Base-by-base conservation (phyloP, 331 rosid genomes). In the Malus hybrid region DNA sequence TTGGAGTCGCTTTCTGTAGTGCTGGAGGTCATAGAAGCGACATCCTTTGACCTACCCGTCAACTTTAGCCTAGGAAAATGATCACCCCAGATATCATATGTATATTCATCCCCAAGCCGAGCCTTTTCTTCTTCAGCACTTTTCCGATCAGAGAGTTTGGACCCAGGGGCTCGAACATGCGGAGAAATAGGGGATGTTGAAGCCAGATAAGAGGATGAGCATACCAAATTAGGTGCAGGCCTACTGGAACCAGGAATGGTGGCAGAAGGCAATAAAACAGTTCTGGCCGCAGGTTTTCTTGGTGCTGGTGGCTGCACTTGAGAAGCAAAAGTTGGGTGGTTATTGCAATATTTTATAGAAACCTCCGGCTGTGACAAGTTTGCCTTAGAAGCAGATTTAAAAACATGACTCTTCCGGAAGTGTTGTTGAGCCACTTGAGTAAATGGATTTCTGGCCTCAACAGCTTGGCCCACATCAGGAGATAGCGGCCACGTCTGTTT, bases 81-180 rank as follows among this genome's bases (percentile, higher is more conserved):
- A 63, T 81, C 97, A 64, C 96, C 98, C 99, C 99, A 95, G 54
- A 95, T 95, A 85, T 95, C 99, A 87, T 95, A 92, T 65, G 85
- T 74, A 84, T 85, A 90, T 81, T 90, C 87, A 78, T 89, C 91
- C 56, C 84, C 83, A 74, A 33, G 73, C 76, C 78, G 77, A 65
- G 77, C 74, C 77, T 81, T 75, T 62, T 76, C 89, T 73, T 76
- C 80, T 66, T 73, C 60, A 59, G 52, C 75, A 79, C 74, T 65
- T 79, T 87, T 83, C 66, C 27, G 84, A 79, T 64, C 78, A 36
- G 68, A 59, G 56, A 80, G 85, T 79, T 88, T 81, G 24, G 89
- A 82, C 67, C 98, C 99, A 4, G 96, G 98, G 69, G 99, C 94
- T 50, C 96, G 87, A 61, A 90, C 95, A 77, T 73, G 86, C 2